Evolutionary conservation across 2,329 filamentous ascomycete species (phyloP), one percentile per base, ranked within the genome.

Genomic region (Scytalidium lignicola): DNA sequence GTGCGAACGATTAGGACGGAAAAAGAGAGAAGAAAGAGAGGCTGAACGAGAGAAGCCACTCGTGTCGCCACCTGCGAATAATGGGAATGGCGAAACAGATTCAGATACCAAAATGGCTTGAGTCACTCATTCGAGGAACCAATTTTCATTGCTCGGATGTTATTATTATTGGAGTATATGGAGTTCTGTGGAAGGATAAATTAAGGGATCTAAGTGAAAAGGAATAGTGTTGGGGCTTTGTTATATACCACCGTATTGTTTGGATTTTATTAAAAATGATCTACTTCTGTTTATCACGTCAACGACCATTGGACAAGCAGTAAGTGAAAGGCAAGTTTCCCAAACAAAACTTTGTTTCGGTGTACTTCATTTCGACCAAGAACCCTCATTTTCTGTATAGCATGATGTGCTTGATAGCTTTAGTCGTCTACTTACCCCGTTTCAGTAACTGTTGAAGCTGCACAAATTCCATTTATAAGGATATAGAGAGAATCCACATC

Each of bases 1-100:
- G 93, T 88, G 92, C 56, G 86, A 91, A 51, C 76, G 84, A 18
- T 74, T 95, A 51, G 88, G 87, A 10, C 74, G 56, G 18, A 62
- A 63, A 37, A 64, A 61, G 50, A 53, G 57, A 37, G 62, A 61
- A 50, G 62, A 61, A 28, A 49, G 49, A 6, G 59, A 64, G 42
- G 44, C 41, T 1, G 52, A 37, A 13, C 41, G 21, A 13, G 32
- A 42, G 45, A 47, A 47, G 45, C 22, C 45, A 41, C 20, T 19
- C 6, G 15, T 37, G 32, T 37, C 32, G 15, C 32, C 32, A 9
- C 32, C 32, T 13, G 32, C 32, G 15, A n/a, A 4, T 17, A 8
- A 37, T 13, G 32, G 32, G 12, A 37, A 37, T n/a, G 32, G 32
- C 32, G 5, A 37, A 17, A 8, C 32, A n/a, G 15, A 26, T 26